Base-by-base conservation (phyloP, 2,329 filamentous ascomycete genomes). In the Erysiphe pulchra region DNA sequence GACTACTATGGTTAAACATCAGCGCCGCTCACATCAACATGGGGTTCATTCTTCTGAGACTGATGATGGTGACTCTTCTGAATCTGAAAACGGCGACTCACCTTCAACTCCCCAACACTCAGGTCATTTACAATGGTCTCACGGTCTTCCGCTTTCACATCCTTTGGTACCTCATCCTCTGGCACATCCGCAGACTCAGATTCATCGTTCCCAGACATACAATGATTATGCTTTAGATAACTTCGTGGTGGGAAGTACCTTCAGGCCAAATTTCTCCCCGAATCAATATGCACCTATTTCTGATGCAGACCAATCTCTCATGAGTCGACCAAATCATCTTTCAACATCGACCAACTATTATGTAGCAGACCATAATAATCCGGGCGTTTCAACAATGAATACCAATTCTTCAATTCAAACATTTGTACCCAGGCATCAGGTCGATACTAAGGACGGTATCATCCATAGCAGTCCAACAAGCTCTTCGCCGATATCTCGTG, bases 1-100 rank as follows among this genome's bases (percentile, higher is more conserved):
- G 59, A 80, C 75, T 5, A 80, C 75, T 46, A 75, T 77, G 73
- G 70, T 77, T 46, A 77, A 77, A 60, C 73, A 77, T 56, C 71
- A 77, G 55, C 64, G 72, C 45, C 65, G 71, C 24, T 73, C 71
- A 1, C 72, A 77, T 55, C 70, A 75, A 53, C 67, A 71, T 50
- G 57, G 72, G 34, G 61, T 71, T 46, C 65, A 73, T 52, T 65
- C 67, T 37, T 68, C 69, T 46, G 70, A 75, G 52, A 46, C 57
- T 16, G 56, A 60, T 45, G 57, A 60, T 45, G 57, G 56, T 39
- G 57, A 60, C 30, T 58, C 56, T 12, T 58, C 57, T 3, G 57
- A 59, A 44, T 60, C 57, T 8, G 57, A 60, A 18, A 52, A 48
- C 34, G 71, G 70, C 53, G 71, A 75, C 53, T 69, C 69, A 18